Evolutionary conservation across 208 protist genomes (phyloP).

Genomic region (Leishmania guyanensis): DNA sequence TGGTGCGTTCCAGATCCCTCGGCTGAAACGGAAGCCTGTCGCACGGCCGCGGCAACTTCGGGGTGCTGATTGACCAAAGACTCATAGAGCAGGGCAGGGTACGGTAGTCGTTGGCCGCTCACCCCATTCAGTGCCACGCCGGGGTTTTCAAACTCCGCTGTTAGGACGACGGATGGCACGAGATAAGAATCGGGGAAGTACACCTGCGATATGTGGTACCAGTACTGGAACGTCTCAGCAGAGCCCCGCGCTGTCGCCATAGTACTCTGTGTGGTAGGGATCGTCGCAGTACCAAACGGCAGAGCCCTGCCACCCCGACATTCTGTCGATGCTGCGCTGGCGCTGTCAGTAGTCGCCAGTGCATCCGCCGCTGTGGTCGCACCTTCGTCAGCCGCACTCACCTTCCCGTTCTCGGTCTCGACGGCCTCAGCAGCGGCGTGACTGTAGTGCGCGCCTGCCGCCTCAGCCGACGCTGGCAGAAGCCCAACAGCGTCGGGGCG

Average conservation of each 20-base stretch:
- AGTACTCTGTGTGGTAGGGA: not conserved
- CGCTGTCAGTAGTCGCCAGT: not conserved
- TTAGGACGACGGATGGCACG: slow-evolving; percentile 42
- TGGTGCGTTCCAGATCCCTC: not conserved
- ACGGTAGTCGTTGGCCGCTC: slow-evolving; percentile 41
- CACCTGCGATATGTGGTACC: slow-evolving; percentile 82
- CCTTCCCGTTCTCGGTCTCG: not conserved
- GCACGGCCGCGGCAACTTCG: slow-evolving; percentile 27
- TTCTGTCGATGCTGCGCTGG: not conserved
- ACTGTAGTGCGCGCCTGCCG: not conserved
- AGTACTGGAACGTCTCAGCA: slow-evolving; percentile 30
- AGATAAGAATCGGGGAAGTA: slow-evolving; percentile 47
- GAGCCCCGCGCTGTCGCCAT: not conserved
- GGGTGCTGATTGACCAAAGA: slow-evolving; percentile 28
- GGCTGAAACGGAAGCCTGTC: not conserved
- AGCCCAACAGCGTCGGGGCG: slow-evolving; percentile 28
- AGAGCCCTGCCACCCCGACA: not conserved
- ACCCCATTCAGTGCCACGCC: slow-evolving; percentile 56
- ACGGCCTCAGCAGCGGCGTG: not conserved
- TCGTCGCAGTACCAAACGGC: not conserved
- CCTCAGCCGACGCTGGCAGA: not conserved
- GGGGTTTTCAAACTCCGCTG: slow-evolving; percentile 44
- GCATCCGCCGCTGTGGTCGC: not conserved
- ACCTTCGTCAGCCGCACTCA: not conserved
- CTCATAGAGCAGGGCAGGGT: slow-evolving; percentile 35